Evolutionary conservation across 306 rosid species (phyloP), one percentile per base, ranked within the genome.

Genomic region (Sphenostylis stenocarpa): DNA sequence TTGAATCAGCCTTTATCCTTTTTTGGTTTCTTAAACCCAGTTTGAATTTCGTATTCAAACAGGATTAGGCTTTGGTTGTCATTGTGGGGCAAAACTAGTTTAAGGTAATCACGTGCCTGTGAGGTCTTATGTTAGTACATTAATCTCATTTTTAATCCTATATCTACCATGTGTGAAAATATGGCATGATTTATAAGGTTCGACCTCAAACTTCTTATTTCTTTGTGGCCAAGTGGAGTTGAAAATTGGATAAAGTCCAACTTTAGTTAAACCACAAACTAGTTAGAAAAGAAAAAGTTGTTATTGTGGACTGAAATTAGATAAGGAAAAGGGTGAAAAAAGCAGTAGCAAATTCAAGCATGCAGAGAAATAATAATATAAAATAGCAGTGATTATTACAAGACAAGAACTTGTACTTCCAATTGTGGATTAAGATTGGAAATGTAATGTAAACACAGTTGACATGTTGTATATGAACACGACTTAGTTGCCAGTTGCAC

Each of bases 231-330:
- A 77, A 67, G 49, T 77, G 60, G 81, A 41, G 70, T 67, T 52
- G 70, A 68, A 67, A 36, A 55, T 77, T 56, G 23, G 58, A 52
- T 76, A 29, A 34, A 52, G 80, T 49, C 44, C 49, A 65, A 47
- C 26, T 47, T 47, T 21, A 75, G 71, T 20, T 75, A 47, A 62
- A 63, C 60, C 47, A 14, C 45, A 61, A 14, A 28, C 69, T 74
- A 1, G 6, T 29, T 14, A 62, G 34, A 62, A 48, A 47, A 62
- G 0, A 62, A 47, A 62, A 23, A 2, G 17, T 61, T 47, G 24
- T 7, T 8, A 7, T 21, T 19, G 29, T 63, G 63, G 72, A 61
- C 52, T 48, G 47, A 31, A 57, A 52, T 29, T 28, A 47, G 49
- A 62, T 49, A 8, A 64, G 17, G 49, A 47, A 38, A 63, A 39